Evolutionary conservation across 768 basidiomycete species (phyloP), one percentile per base, ranked within the genome.

Genomic region (Lyophyllum atratum): DNA sequence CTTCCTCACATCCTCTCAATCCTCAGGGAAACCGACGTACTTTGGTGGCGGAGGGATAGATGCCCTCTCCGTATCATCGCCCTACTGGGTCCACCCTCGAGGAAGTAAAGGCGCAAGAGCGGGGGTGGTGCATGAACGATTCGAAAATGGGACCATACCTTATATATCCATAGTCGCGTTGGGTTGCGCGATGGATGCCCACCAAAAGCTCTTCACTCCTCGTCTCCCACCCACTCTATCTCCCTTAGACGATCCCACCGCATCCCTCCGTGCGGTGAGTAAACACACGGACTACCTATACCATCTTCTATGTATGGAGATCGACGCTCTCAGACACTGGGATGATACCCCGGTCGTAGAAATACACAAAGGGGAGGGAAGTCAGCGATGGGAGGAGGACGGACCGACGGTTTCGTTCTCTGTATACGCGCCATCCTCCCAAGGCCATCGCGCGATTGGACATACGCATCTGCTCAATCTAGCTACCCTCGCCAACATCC

Each of bases 41-140:
- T 61, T 58, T 52, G 60, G 60, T 4, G 60, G 60, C 9, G 60
- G 60, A 10, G 45, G 56, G 10, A 58, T 61, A 4, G 60, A 61
- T 15, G 60, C 56, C 1, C 31, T 58, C 21, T 55, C 60, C 1
- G 57, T 61, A 9, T 58, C 56, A 15, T 33, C 54, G 12, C 60
- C 60, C 4, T 61, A 55, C 15, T 61, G 60, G 60, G 47, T 53
- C 28, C 46, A 53, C 52, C 53, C 54, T 10, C 46, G 60, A 34
- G 56, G 60, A 52, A 58, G 56, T 37, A 58, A 53, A 54, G 28
- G 42, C 4, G 19, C 14, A 44, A 12, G n/a, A 8, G 37, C 42
- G 12, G 44, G 49, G 14, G 19, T 46, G 2, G 42, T 58, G 12
- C 60, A 61, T 34, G 54, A 61, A 24, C 53, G 56, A 25, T 49